Conservation (phyloP, 805 yeast species). For the Ogataea haglerorum region DNA sequence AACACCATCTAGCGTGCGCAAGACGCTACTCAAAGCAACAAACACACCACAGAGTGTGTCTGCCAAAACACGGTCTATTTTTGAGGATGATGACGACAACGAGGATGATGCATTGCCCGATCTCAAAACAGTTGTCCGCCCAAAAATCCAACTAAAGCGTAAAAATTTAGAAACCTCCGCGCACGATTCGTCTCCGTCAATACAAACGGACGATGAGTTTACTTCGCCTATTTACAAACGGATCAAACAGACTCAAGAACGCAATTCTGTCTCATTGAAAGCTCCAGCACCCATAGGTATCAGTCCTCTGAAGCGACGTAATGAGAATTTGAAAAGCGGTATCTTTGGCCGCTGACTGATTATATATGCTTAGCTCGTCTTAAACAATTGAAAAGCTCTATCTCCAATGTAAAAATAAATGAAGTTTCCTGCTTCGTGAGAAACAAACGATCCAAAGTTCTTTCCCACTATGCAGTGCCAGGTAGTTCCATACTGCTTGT, state of each 20-base stretch:
- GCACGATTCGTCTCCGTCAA: slow-evolving; percentile 14
- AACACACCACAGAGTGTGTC: slow-evolving; percentile 4
- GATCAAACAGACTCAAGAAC: slow-evolving; percentile 14
- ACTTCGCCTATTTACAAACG: slow-evolving; percentile 23
- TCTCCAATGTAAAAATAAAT: slow-evolving; percentile 69
- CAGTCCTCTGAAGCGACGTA: slow-evolving; percentile 26
- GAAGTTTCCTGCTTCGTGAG: slow-evolving; percentile 71
- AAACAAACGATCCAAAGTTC: slow-evolving; percentile 74
- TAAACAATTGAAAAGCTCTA: slow-evolving; percentile 65
- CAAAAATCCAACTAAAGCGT: slow-evolving; percentile 7
- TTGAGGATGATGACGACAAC: slow-evolving; percentile 5
- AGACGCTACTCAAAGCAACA: neutral
- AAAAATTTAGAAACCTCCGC: slow-evolving; percentile 1
- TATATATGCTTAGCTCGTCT: slow-evolving; percentile 47
- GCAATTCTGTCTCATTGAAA: slow-evolving; percentile 2
- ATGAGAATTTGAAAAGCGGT: slow-evolving; percentile 16
- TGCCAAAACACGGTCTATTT: slow-evolving; percentile 1
- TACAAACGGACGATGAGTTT: slow-evolving; percentile 5
- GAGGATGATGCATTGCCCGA: slow-evolving; percentile 8
- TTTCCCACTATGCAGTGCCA: slow-evolving; percentile 85
- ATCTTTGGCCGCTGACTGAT: slow-evolving; percentile 16
- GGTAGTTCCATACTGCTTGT: slow-evolving; percentile 59
- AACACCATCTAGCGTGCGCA: slow-evolving; percentile 3
- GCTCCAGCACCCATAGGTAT: slow-evolving; percentile 6
- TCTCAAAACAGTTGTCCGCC: slow-evolving; percentile 1